Conservation (phyloP, 768 basidiomycete species). For the Lactarius psammicola region DNA sequence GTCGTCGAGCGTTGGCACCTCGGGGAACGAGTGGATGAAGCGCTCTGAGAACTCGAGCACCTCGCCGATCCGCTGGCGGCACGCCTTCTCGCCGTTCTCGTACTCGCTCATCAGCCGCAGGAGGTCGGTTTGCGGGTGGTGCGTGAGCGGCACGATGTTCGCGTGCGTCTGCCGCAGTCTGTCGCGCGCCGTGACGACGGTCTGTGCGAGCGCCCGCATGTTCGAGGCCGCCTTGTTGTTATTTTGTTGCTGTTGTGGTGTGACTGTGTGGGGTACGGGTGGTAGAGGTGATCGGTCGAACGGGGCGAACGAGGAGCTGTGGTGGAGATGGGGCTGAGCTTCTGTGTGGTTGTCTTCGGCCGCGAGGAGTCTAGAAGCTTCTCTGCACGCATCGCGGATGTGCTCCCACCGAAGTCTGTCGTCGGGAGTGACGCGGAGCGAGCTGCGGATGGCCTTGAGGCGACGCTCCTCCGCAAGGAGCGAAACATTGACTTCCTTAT, state of each 20-base stretch:
- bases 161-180: background rate
- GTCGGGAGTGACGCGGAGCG: slow-evolving; percentile 18
- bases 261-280: background rate
- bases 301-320: background rate
- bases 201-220: slow-evolving; percentile 14
- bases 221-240: slow-evolving; percentile 14
- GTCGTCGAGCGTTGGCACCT: slow-evolving; percentile 14
- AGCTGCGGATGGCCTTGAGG: slow-evolving; percentile 8
- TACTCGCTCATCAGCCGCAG: slow-evolving; percentile 18
- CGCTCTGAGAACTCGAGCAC: slow-evolving; percentile 17
- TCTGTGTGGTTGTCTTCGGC: background rate
- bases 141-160: slow-evolving; percentile 7
- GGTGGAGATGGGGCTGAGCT: background rate
- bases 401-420: slow-evolving; percentile 21
- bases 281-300: background rate
- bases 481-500: slow-evolving; percentile 13
- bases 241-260: background rate
- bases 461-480: slow-evolving; percentile 8
- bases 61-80: slow-evolving; percentile 4
- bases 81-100: slow-evolving; percentile 1
- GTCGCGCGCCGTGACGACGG: background rate
- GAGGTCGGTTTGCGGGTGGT: slow-evolving; percentile 5
- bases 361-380: slow-evolving; percentile 6
- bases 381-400: slow-evolving; percentile 19
- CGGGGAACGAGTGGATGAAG: slow-evolving; percentile 11